Percentiles rank a stretch among this genome's conserved stretches.
Evolutionary conservation across 2,329 filamentous ascomycete species (phyloP).

Genomic region (Elsinoe ampelina): DNA sequence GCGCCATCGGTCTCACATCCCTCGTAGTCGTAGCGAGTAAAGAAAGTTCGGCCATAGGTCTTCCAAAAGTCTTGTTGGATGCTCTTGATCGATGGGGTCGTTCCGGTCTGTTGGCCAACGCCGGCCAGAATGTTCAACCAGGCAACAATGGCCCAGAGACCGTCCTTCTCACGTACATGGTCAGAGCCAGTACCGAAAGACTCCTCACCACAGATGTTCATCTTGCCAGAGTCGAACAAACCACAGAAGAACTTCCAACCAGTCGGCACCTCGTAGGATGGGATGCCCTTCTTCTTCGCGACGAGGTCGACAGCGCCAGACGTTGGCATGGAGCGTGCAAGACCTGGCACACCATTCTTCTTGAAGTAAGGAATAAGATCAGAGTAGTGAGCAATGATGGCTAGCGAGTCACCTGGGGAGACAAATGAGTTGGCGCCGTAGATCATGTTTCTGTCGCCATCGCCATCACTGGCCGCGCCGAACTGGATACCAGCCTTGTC

Average conservation of each 20-base stretch:
- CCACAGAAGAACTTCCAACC: constrained; percentile 99
- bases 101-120: constrained; percentile 69
- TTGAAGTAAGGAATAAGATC: constrained; percentile 97
- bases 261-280: constrained; percentile 93
- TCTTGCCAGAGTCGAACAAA: constrained; percentile 86
- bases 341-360: constrained; percentile 89
- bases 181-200: constrained; percentile 97
- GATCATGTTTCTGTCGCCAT: constrained; percentile 99
- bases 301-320: constrained; percentile 92
- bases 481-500: constrained; percentile 90
- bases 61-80: constrained; percentile 98
- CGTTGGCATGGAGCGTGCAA: constrained; percentile 96
- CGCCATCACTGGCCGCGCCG: constrained; percentile 90
- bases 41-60: constrained; percentile 93
- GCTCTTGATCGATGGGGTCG: constrained; percentile 83
- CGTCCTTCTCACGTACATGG: constrained; percentile 98
- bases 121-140: constrained; percentile 99
- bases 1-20: constrained; percentile 85
- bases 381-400: constrained; percentile 96
- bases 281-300: constrained; percentile 82
- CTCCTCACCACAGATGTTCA: constrained; percentile 98
- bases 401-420: constrained; percentile 84
- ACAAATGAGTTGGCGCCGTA: constrained; percentile 96
- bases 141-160: constrained; percentile 91
- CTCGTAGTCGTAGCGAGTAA: constrained; percentile 98